Evolutionary conservation across 208 protist genomes (phyloP).

Genomic region (Leishmania aethiopica): DNA sequence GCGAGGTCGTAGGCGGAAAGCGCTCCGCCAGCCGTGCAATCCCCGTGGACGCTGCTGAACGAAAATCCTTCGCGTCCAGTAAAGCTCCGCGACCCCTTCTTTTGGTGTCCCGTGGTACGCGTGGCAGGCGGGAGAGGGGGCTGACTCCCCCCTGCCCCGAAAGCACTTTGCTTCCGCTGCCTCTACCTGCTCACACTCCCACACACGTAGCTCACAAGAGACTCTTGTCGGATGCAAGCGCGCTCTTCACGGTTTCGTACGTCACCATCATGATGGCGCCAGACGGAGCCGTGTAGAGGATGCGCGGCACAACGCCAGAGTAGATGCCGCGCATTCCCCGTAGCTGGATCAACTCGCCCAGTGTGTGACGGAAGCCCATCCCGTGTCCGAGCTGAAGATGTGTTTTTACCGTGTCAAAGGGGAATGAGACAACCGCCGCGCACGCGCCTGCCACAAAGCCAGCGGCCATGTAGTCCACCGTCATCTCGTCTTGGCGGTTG

Average conservation of each 20-base stretch:
- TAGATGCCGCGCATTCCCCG: constrained; percentile 68
- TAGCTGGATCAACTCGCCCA: constrained; percentile 34
- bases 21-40: background rate
- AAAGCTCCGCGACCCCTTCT: no score
- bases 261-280: constrained; percentile 93
- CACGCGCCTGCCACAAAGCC: constrained; percentile 84
- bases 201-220: background rate
- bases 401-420: constrained; percentile 93
- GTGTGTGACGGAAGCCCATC: constrained; percentile 21
- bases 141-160: background rate
- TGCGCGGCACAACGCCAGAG: constrained; percentile 76
- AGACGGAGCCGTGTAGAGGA: constrained; percentile 89
- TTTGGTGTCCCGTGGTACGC: background rate
- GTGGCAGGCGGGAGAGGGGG: no score
- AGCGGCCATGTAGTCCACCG: constrained; percentile 64
- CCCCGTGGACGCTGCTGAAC: background rate
- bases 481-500: constrained; percentile 46
- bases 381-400: constrained; percentile 80
- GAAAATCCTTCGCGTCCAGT: background rate
- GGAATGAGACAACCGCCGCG: constrained; percentile 90
- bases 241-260: constrained; percentile 89
- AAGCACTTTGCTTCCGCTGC: no score
- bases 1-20: background rate
- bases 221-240: constrained; percentile 21
- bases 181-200: background rate